Percentiles rank a stretch among this genome's conserved stretches.
Evolutionary conservation across 164 flowering plant species (phyloP).

Genomic region (Echeveria elegans): DNA sequence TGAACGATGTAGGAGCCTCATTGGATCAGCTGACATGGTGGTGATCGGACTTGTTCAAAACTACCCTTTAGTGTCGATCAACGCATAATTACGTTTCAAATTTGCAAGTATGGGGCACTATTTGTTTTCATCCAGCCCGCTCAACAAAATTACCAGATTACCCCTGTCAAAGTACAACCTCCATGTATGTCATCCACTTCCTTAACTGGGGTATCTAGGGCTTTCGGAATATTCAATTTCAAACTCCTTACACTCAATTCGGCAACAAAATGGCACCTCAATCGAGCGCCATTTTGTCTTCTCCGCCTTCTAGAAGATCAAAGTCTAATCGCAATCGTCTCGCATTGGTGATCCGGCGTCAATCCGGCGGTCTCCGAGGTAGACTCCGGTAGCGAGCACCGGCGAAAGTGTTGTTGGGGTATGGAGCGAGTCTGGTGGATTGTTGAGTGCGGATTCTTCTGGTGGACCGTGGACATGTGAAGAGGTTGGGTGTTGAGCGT

Average conservation of each 20-base stretch:
- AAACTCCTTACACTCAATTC: not conserved
- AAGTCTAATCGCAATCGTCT: not conserved
- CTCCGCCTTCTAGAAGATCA: not conserved
- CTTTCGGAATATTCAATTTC: not conserved
- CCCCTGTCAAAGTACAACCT: too few relatives aligned
- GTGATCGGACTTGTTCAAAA: too few relatives aligned
- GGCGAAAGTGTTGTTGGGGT: not conserved
- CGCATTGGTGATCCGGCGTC: conserved; percentile 6
- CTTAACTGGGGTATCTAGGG: not conserved
- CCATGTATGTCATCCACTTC: not conserved
- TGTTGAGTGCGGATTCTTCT: not conserved
- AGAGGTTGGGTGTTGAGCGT: not conserved
- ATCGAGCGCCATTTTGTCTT: conserved; percentile 5
- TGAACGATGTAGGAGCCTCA: too few relatives aligned
- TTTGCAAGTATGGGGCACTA: too few relatives aligned
- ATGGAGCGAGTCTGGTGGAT: not conserved
- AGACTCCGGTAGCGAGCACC: not conserved
- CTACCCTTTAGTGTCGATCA: too few relatives aligned
- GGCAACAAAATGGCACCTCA: conserved; percentile 4
- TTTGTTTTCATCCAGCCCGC: not conserved
- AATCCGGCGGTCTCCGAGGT: not conserved
- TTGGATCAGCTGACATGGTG: too few relatives aligned
- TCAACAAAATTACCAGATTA: not conserved
- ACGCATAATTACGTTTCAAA: too few relatives aligned
- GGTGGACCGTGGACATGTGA: not conserved